Percentiles rank a stretch among this genome's conserved stretches.
phyloP scores from a whole-genome alignment of 805 yeast species.

The Spencermartinsiella europaea region DNA sequence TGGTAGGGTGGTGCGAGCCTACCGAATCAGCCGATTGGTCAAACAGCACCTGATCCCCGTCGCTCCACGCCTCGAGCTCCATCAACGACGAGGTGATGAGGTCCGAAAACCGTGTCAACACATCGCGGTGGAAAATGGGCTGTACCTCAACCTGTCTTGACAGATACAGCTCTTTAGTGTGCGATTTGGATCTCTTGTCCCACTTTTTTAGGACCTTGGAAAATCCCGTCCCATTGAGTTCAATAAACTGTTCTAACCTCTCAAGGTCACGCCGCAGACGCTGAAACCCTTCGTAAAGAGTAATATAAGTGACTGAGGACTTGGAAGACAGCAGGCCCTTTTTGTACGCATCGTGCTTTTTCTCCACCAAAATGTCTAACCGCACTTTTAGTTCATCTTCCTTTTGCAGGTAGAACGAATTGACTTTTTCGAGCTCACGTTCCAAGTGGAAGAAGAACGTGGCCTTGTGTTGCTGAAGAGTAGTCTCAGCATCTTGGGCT shows the following conservation, averaged over 20 bases:
- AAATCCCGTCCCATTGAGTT: slow-evolving; percentile 92
- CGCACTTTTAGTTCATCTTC: slow-evolving; percentile 82
- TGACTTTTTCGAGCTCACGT: slow-evolving; percentile 92
- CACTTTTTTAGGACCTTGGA: slow-evolving; percentile 94
- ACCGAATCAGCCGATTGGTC: slow-evolving; percentile 17
- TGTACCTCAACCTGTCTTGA: slow-evolving; percentile 93
- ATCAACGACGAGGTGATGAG: slow-evolving; percentile 45
- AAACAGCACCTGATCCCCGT: slow-evolving; percentile 38
- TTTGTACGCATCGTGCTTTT: slow-evolving; percentile 50
- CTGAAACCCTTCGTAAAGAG: slow-evolving; percentile 82
- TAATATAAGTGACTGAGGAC: slow-evolving; percentile 71
- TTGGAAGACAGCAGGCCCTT: slow-evolving; percentile 47
- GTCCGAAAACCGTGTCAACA: slow-evolving; percentile 80
- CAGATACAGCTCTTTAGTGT: slow-evolving; percentile 85
- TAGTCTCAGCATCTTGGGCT: slow-evolving; percentile 38
- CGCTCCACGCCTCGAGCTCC: slow-evolving; percentile 70
- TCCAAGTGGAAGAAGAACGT: slow-evolving; percentile 83
- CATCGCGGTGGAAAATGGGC: slow-evolving; percentile 90
- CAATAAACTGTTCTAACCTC: slow-evolving; percentile 87
- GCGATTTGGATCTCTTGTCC: slow-evolving; percentile 95
- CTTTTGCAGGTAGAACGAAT: slow-evolving; percentile 83
- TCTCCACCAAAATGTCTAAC: slow-evolving; percentile 68
- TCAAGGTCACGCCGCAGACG: slow-evolving; percentile 85
- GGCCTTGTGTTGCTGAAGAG: slow-evolving; percentile 84
- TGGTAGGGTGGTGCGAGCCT: neutral